phyloP scores from a whole-genome alignment of 2,329 filamentous ascomycete genomes.

The Penicillium expansum region DNA sequence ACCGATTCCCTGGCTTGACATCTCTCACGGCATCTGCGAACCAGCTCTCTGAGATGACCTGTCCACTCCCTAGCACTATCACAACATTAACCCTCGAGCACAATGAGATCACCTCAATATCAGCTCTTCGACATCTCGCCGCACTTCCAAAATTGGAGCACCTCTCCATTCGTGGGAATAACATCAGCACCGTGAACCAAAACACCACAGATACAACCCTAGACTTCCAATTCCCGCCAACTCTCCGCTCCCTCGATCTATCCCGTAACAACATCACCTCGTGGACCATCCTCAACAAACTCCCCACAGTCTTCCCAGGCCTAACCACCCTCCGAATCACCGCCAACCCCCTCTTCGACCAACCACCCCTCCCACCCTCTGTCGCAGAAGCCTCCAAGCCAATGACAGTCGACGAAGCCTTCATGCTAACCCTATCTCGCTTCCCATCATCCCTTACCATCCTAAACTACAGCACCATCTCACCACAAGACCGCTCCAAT shows the following conservation, averaged over 20 bases:
- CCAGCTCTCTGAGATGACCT: conserved; percentile 32
- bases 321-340: conserved; percentile 73
- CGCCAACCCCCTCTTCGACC: conserved; percentile 78
- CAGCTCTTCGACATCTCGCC: conserved; percentile 48
- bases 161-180: conserved; percentile 71
- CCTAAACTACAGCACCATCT: conserved; percentile 62
- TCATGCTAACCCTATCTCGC: conserved; percentile 82
- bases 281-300: conserved; percentile 71
- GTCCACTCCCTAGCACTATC: conserved; percentile 36
- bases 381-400: conserved; percentile 35
- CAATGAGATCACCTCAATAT: conserved; percentile 41
- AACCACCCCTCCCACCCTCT: conserved; percentile 31
- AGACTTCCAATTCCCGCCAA: conserved; percentile 52
- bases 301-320: conserved; percentile 68
- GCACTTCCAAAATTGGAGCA: conserved; percentile 52
- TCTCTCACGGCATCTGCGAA: conserved; percentile 38
- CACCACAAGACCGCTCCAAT: conserved; percentile 71
- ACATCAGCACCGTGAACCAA: conserved; percentile 53
- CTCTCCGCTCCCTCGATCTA: conserved; percentile 65
- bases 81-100: conserved; percentile 51
- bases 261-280: conserved; percentile 67
- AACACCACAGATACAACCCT: conserved; percentile 27
- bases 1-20: conserved; percentile 37
- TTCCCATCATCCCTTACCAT: conserved; percentile 60
- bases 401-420: conserved; percentile 69